Evolutionary conservation across 352 stramenopile genomes (phyloP).

Genomic region (Phytophthora nicotianae): DNA sequence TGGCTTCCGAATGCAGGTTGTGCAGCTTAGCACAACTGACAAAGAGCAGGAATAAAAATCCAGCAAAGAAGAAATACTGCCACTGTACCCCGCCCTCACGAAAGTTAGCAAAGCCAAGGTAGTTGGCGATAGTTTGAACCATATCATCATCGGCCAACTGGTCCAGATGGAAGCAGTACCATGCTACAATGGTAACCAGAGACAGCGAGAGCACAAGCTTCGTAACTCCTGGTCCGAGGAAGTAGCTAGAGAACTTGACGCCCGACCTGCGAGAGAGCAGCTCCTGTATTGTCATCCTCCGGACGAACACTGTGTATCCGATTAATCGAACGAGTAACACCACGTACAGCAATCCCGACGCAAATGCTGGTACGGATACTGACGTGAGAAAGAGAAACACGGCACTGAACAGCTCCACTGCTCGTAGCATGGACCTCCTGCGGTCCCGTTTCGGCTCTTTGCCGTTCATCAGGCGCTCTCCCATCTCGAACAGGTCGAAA

Average conservation of each 20-base stretch:
- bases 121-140: slow-evolving; percentile 47
- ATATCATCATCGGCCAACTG: slow-evolving; percentile 41
- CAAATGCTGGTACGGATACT: slow-evolving; percentile 61
- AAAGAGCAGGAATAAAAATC: slow-evolving; percentile 64
- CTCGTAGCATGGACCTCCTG: slow-evolving; percentile 32
- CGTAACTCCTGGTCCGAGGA: slow-evolving; percentile 49
- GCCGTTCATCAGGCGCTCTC: slow-evolving; percentile 43
- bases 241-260: slow-evolving; percentile 40
- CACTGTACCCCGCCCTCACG: slow-evolving; percentile 43
- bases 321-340: slow-evolving; percentile 60
- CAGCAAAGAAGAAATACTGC: slow-evolving; percentile 75
- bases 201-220: slow-evolving; percentile 52
- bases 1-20: slow-evolving; percentile 51
- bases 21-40: slow-evolving; percentile 66
- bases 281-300: slow-evolving; percentile 64
- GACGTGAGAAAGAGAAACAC: slow-evolving; percentile 68
- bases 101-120: slow-evolving; percentile 70
- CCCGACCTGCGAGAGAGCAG: slow-evolving; percentile 39
- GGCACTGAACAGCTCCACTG: slow-evolving; percentile 52
- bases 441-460: slow-evolving; percentile 33
- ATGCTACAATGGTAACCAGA: slow-evolving; percentile 55
- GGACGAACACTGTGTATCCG: slow-evolving; percentile 71
- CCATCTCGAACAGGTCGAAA: slow-evolving; percentile 72
- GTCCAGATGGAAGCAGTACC: slow-evolving; percentile 56
- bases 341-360: slow-evolving; percentile 63